Conservation (phyloP, 306 rosid genomes). For the Comarum palustre region DNA sequence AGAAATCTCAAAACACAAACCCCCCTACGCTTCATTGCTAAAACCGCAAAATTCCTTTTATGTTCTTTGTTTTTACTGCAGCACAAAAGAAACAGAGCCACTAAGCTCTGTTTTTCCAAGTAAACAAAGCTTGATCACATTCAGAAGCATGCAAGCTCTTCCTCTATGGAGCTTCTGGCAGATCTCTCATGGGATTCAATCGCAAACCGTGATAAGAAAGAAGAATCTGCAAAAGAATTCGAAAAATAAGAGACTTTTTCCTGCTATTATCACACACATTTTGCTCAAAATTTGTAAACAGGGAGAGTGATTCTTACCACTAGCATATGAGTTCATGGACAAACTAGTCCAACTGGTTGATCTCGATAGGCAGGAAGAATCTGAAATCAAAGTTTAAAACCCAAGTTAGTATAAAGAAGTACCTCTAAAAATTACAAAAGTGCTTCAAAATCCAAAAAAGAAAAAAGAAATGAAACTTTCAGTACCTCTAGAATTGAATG, state of each 20-base stretch:
- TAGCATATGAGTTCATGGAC: conserved; percentile 35
- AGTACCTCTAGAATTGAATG: conserved; percentile 63
- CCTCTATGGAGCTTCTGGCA: conserved; percentile 45
- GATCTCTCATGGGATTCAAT: conserved; percentile 31
- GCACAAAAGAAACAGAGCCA: conserved; percentile 3
- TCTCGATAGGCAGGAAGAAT: conserved; percentile 29
- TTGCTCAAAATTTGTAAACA: background rate
- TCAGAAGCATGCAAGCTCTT: conserved; percentile 2
- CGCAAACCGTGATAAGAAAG: conserved; percentile 22
- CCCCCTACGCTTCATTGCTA: background rate
- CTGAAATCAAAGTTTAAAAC: conserved; percentile 25
- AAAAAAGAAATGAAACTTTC: background rate
- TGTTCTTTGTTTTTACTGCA: conserved; percentile 22
- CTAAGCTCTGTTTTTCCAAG: conserved; percentile 4
- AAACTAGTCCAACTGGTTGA: conserved; percentile 30
- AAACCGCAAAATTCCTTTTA: conserved; percentile 1
- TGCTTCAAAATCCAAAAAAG: background rate
- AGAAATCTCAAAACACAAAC: background rate
- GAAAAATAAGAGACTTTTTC: background rate
- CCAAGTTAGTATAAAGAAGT: background rate
- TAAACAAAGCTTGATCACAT: conserved; percentile 14
- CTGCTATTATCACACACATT: background rate
- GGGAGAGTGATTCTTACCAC: conserved; percentile 8
- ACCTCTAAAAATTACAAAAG: background rate
- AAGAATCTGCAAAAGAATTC: conserved; percentile 25